Percentiles rank a stretch among this genome's conserved stretches.
Evolutionary conservation across 2,329 filamentous ascomycete species (phyloP).

Genomic region (Laburnicola sp.): DNA sequence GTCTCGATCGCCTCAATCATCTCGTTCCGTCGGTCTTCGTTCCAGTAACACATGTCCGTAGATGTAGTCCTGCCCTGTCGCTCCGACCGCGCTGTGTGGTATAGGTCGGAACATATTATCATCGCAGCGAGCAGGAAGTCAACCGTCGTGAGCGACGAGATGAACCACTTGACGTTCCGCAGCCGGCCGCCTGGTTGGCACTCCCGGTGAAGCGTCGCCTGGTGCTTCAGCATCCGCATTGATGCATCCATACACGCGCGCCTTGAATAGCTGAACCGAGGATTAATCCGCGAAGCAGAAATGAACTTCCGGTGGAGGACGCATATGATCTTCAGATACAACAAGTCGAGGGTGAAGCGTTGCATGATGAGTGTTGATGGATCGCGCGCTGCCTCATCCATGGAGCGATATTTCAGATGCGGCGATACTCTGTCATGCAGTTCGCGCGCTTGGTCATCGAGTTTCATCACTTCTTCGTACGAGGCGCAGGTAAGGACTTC

Average conservation of each 20-base stretch:
- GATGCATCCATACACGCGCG: conserved; percentile 84
- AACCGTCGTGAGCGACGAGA: conserved; percentile 76
- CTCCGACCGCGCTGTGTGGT: conserved; percentile 62
- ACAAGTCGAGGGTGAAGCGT: conserved; percentile 78
- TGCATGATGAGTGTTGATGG: conserved; percentile 72
- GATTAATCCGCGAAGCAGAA: conserved; percentile 70
- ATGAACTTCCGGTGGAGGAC: conserved; percentile 88
- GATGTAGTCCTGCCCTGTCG: conserved; percentile 40
- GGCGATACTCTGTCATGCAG: conserved; percentile 70
- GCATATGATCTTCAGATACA: conserved; percentile 87
- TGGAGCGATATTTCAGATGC: conserved; percentile 73
- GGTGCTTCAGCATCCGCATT: conserved; percentile 76
- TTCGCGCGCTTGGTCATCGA: conserved; percentile 61
- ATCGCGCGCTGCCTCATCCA: conserved; percentile 75
- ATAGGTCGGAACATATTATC: conserved; percentile 79
- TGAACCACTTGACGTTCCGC: conserved; percentile 74
- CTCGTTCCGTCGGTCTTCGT: conserved; percentile 60
- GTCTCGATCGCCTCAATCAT: conserved; percentile 77
- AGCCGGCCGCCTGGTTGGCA: conserved; percentile 72
- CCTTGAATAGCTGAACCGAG: conserved; percentile 81
- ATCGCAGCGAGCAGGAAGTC: conserved; percentile 87
- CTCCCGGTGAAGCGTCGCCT: conserved; percentile 75
- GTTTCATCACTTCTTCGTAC: conserved; percentile 64
- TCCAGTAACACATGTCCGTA: conserved; percentile 50
- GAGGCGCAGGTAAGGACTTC: conserved; percentile 64